A percentile compares a stretch with the other conserved stretches of the same genome.
These are phyloP conservation scores for Fusarium pseudoanthophilum DNA, from an alignment of 2,329 filamentous ascomycete genomes.

Conservation along the genomic window DNA sequence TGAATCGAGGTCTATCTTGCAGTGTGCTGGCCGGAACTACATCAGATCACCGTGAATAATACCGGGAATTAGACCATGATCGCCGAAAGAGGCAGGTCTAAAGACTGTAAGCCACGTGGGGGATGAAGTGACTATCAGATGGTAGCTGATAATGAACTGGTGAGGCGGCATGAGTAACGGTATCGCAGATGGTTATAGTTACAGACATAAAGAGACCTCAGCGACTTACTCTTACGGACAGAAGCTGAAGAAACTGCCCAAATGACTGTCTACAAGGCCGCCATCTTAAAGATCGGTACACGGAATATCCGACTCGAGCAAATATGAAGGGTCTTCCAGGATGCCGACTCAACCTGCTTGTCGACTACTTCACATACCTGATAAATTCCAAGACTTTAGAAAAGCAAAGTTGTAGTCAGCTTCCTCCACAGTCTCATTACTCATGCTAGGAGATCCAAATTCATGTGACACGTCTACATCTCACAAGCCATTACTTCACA, in stretches of 20 bases:
- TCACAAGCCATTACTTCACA: neutral
- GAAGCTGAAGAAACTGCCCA: neutral
- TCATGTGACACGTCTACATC: rapidly evolving
- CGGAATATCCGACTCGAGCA: too few relatives aligned
- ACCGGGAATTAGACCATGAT: neutral
- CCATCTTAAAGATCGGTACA: too few relatives aligned
- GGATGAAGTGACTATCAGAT: neutral
- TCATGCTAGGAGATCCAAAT: too few relatives aligned
- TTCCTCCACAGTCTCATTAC: too few relatives aligned
- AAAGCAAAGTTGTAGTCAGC: too few relatives aligned
- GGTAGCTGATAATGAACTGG: neutral
- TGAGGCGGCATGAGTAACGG: rapidly evolving
- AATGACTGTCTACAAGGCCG: too few relatives aligned
- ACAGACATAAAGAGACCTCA: rapidly evolving
- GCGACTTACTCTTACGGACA: neutral
- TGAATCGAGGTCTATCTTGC: neutral
- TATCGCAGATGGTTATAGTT: neutral
- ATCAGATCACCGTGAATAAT: neutral
- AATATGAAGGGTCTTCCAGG: too few relatives aligned
- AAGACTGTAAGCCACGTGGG: neutral
- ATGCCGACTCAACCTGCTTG: too few relatives aligned
- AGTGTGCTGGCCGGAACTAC: neutral
- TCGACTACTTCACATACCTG: too few relatives aligned
- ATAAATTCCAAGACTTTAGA: too few relatives aligned
- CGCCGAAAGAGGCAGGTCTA: neutral